A percentile compares a stretch with the other conserved stretches of the same genome.
Conservation (phyloP, 2,329 filamentous ascomycete species). For the Microsporum ferrugineum region DNA sequence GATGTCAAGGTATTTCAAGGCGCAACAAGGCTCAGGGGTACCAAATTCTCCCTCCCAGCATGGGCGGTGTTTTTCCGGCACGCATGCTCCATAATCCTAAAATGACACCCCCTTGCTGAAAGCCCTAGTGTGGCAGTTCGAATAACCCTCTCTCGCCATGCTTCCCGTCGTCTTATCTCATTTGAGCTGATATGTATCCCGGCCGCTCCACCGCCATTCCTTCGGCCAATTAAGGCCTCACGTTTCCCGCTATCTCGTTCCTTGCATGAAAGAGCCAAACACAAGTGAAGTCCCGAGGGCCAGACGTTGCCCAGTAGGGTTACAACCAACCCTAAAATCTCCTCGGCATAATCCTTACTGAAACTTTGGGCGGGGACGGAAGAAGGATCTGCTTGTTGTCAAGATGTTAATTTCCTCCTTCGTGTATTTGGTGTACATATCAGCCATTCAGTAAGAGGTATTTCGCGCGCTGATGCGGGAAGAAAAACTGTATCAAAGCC, state of each 20-base stretch:
- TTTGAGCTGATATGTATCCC: neutral
- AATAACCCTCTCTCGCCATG: neutral
- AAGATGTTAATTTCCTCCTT: neutral
- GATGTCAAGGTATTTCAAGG: neutral
- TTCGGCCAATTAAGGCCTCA: neutral
- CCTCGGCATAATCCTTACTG: neutral
- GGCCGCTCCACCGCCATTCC: neutral
- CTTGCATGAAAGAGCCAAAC: constrained; percentile 1
- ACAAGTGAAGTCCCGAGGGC: neutral
- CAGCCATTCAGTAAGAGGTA: neutral
- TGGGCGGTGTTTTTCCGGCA: neutral
- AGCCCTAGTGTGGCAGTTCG: neutral
- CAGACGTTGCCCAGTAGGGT: neutral
- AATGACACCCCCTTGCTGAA: neutral
- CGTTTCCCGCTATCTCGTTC: neutral
- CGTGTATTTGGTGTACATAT: neutral
- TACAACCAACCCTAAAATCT: neutral
- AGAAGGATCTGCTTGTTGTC: neutral
- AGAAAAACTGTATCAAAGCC: neutral
- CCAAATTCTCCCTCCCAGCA: neutral
- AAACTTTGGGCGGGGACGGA: neutral
- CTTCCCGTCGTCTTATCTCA: neutral
- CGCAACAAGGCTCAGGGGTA: neutral
- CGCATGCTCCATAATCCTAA: neutral
- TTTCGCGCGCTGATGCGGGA: neutral